These are phyloP conservation scores for Arctium lappa DNA, from an alignment of 129 eudicot genomes.

Conservation along the genomic window DNA sequence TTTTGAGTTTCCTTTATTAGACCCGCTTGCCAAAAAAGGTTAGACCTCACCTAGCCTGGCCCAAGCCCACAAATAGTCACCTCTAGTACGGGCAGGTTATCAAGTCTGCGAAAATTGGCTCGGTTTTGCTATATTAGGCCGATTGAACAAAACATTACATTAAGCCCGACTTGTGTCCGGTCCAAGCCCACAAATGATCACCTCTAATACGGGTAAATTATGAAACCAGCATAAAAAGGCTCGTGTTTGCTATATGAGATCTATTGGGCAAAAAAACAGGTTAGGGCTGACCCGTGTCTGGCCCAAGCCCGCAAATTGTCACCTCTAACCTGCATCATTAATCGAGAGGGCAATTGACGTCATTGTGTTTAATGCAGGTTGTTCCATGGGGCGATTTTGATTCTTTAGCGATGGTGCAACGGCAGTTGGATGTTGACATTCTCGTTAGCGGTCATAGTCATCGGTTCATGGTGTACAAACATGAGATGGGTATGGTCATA, in stretches of 20 bases:
- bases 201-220: not conserved
- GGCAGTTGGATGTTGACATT: slow-evolving; percentile 94
- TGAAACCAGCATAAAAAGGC: not conserved
- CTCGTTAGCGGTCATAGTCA: slow-evolving; percentile 95
- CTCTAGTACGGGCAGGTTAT: not conserved
- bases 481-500: slow-evolving; percentile 96
- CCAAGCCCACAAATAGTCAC: not conserved
- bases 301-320: too few species aligned
- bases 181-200: too few species aligned
- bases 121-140: too few species aligned
- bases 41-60: not conserved
- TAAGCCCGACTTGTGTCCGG: not conserved
- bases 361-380: slow-evolving; percentile 39
- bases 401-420: slow-evolving; percentile 95
- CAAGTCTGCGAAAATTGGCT: not conserved
- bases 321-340: too few species aligned
- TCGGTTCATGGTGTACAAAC: slow-evolving; percentile 96
- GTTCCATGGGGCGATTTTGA: slow-evolving; percentile 98
- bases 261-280: too few species aligned
- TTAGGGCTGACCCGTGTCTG: too few species aligned
- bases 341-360: not conserved
- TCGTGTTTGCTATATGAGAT: too few species aligned
- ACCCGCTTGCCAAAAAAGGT: not conserved
- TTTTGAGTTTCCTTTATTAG: not conserved
- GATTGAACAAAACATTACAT: too few species aligned